Evolutionary conservation across 2,329 filamentous ascomycete genomes (phyloP).

Genomic region (Epichloe baconii): DNA sequence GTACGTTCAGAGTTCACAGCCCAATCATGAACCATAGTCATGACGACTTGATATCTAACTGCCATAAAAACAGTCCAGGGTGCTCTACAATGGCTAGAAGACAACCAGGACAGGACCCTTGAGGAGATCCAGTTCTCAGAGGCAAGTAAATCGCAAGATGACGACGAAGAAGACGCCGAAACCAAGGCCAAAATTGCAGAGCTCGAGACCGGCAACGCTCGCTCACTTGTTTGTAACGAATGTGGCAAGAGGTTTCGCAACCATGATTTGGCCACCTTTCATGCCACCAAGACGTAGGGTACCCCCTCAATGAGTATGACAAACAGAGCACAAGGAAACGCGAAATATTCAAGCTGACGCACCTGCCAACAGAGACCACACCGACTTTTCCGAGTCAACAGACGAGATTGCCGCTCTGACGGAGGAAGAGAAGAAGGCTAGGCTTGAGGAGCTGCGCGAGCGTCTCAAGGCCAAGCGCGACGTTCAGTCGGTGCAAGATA

Average conservation of each 20-base stretch:
- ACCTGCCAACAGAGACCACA: slow-evolving; percentile 50
- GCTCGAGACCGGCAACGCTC: slow-evolving; percentile 55
- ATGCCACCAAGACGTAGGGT: slow-evolving; percentile 69
- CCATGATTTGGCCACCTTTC: slow-evolving; percentile 71
- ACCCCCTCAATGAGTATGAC: not conserved
- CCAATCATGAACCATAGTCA: not conserved
- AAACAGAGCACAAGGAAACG: not conserved
- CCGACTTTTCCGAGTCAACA: slow-evolving; percentile 83
- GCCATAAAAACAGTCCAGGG: slow-evolving; percentile 52
- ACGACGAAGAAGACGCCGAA: slow-evolving; percentile 34
- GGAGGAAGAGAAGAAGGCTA: slow-evolving; percentile 79
- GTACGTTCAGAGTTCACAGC: slow-evolving; percentile 36
- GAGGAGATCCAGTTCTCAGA: slow-evolving; percentile 57
- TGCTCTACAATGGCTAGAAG: slow-evolving; percentile 88
- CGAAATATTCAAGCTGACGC: not conserved
- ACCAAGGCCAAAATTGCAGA: slow-evolving; percentile 45
- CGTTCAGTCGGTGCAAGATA: slow-evolving; percentile 55
- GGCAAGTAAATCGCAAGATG: slow-evolving; percentile 28
- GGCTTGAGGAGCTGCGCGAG: slow-evolving; percentile 59
- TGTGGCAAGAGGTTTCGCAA: slow-evolving; percentile 85
- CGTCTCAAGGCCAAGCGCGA: slow-evolving; percentile 63
- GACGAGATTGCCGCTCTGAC: slow-evolving; percentile 86
- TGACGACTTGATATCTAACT: not conserved
- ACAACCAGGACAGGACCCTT: slow-evolving; percentile 75
- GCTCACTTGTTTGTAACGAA: slow-evolving; percentile 84